Percentiles rank a stretch among this genome's conserved stretches.
Evolutionary conservation across 768 basidiomycete species (phyloP).

Genomic region (Mycena metata): DNA sequence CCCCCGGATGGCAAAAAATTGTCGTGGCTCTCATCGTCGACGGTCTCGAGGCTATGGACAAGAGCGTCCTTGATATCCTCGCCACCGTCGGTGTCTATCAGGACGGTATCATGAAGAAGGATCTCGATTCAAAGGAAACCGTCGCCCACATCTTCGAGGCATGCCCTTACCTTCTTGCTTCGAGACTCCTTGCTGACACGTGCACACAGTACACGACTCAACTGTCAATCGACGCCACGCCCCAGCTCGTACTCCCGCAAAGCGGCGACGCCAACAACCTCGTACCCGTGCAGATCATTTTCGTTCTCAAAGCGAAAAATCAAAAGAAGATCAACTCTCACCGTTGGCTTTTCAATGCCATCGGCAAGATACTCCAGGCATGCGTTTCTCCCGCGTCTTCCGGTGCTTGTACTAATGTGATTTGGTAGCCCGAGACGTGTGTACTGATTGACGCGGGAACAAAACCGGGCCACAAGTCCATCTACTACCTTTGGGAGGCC

Average conservation of each 20-base stretch:
- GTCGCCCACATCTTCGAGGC: constrained; percentile 98
- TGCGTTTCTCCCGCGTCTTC: constrained; percentile 36
- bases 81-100: constrained; percentile 95
- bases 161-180: constrained; percentile 24
- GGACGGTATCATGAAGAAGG: constrained; percentile 95
- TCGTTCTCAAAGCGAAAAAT: constrained; percentile 94
- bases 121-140: constrained; percentile 88
- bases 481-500: constrained; percentile 96
- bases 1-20: constrained; percentile 92
- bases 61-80: constrained; percentile 89
- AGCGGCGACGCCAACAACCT: constrained; percentile 92
- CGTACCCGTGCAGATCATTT: constrained; percentile 92
- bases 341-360: constrained; percentile 96
- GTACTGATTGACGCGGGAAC: constrained; percentile 96
- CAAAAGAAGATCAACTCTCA: constrained; percentile 97
- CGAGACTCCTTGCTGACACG: background rate
- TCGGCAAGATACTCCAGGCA: constrained; percentile 85
- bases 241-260: constrained; percentile 92
- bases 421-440: constrained; percentile 85
- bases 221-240: constrained; percentile 91
- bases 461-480: constrained; percentile 95
- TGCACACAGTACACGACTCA: constrained; percentile 90
- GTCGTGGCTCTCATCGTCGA: constrained; percentile 92
- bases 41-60: constrained; percentile 96
- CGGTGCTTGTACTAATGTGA: background rate